These are phyloP conservation scores for Xylaria longipes DNA, from an alignment of 495 filamentous ascomycete genomes.

Conservation along the genomic window DNA sequence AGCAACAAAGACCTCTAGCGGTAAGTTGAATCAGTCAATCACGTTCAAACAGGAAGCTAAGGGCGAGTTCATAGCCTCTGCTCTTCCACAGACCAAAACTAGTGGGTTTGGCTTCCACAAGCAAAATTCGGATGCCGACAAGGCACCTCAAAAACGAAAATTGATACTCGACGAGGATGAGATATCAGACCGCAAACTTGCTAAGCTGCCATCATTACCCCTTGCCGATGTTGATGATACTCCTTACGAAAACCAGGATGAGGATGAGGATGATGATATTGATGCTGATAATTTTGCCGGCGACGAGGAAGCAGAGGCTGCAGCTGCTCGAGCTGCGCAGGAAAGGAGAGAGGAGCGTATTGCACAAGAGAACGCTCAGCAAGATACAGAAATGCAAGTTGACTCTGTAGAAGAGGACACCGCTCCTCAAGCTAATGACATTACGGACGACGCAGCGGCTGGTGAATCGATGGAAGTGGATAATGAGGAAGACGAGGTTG, in stretches of 20 bases:
- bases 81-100: constrained; percentile 71
- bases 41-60: neutral
- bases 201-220: constrained; percentile 80
- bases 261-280: constrained; percentile 72
- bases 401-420: constrained; percentile 50
- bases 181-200: constrained; percentile 80
- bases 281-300: constrained; percentile 77
- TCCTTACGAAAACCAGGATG: constrained; percentile 64
- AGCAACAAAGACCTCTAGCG: constrained; percentile 31
- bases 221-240: constrained; percentile 66
- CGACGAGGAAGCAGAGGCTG: constrained; percentile 85
- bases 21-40: constrained; percentile 25
- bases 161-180: constrained; percentile 90
- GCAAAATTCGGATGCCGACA: constrained; percentile 69
- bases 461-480: constrained; percentile 49
- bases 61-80: constrained; percentile 46
- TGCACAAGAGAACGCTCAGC: constrained; percentile 58
- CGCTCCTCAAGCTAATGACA: constrained; percentile 35
- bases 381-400: constrained; percentile 51
- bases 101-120: constrained; percentile 84
- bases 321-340: constrained; percentile 77
- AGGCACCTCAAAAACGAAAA: constrained; percentile 70
- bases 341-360: constrained; percentile 58
- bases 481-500: constrained; percentile 77
- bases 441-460: constrained; percentile 27